A percentile compares a stretch with the other conserved stretches of the same genome.
Evolutionary conservation across 176 grass and related monocot genomes (phyloP).

Genomic region (Leersia perrieri): DNA sequence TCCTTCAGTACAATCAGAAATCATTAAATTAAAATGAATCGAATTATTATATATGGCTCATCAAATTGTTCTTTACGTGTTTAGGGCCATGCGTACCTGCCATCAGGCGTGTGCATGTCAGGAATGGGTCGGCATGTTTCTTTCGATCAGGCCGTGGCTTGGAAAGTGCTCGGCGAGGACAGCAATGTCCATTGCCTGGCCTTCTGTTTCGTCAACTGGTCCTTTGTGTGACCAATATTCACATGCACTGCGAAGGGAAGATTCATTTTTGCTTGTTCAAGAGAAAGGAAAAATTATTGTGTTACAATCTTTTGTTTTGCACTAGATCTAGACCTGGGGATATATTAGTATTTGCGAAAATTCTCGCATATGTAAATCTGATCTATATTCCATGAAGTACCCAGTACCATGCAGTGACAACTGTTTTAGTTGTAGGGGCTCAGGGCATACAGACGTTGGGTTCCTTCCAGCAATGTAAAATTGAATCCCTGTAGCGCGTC

Average conservation of each 20-base stretch:
- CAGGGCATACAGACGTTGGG: background rate
- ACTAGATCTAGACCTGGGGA: background rate
- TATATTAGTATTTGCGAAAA: slow-evolving; percentile 15
- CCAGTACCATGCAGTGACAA: background rate
- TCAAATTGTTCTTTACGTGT: background rate
- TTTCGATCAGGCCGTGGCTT: slow-evolving; percentile 80
- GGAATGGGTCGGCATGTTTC: slow-evolving; percentile 95
- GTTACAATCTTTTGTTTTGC: slow-evolving; percentile 5
- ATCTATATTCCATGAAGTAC: background rate
- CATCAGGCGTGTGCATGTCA: slow-evolving; percentile 69
- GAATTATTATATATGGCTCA: background rate
- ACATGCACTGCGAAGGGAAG: background rate
- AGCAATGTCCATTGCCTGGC: slow-evolving; percentile 70
- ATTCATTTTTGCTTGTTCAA: slow-evolving; percentile 15
- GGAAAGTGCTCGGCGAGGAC: slow-evolving; percentile 83
- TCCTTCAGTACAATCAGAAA: background rate
- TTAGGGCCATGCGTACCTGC: slow-evolving; percentile 79
- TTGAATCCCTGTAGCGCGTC: background rate
- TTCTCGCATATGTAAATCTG: background rate
- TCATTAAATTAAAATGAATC: background rate
- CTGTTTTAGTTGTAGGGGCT: background rate
- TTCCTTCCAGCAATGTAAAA: background rate
- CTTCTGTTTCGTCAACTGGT: slow-evolving; percentile 96
- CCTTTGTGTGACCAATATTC: slow-evolving; percentile 53
- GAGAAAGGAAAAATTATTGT: background rate